Conservation (phyloP, 768 basidiomycete genomes). For the Albatrellus ellisii region DNA sequence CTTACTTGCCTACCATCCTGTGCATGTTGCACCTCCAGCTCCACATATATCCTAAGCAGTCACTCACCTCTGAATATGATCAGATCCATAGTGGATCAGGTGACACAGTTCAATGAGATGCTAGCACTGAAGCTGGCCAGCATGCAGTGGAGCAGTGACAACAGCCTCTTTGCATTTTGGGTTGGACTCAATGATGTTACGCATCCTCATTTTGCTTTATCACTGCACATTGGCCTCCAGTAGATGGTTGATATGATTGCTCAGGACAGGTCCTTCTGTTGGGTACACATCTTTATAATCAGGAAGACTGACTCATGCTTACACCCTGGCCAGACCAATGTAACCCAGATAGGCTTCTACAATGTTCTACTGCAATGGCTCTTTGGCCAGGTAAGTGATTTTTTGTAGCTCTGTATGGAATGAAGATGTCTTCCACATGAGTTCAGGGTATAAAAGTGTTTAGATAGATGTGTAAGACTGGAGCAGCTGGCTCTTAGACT, state of each 20-base stretch:
- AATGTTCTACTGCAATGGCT: constrained; percentile 20
- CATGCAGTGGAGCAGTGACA: constrained; percentile 20
- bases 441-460: too few species aligned
- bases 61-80: neutral
- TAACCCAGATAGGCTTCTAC: constrained; percentile 22
- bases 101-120: constrained; percentile 21
- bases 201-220: constrained; percentile 1
- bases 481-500: too few species aligned
- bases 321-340: constrained; percentile 21
- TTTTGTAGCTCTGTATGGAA: too few species aligned
- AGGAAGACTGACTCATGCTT: constrained; percentile 2
- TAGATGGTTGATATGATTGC: neutral
- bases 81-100: constrained; percentile 24
- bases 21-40: constrained; percentile 14
- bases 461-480: too few species aligned
- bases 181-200: constrained; percentile 27
- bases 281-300: constrained; percentile 21
- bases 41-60: neutral
- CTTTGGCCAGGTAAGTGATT: constrained; percentile 24
- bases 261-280: constrained; percentile 35
- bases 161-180: constrained; percentile 25
- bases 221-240: neutral
- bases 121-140: constrained; percentile 21
- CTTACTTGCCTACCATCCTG: constrained; percentile 23
- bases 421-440: too few species aligned